Conservation (phyloP, 768 basidiomycete species). For the Gyrodon lividus region DNA sequence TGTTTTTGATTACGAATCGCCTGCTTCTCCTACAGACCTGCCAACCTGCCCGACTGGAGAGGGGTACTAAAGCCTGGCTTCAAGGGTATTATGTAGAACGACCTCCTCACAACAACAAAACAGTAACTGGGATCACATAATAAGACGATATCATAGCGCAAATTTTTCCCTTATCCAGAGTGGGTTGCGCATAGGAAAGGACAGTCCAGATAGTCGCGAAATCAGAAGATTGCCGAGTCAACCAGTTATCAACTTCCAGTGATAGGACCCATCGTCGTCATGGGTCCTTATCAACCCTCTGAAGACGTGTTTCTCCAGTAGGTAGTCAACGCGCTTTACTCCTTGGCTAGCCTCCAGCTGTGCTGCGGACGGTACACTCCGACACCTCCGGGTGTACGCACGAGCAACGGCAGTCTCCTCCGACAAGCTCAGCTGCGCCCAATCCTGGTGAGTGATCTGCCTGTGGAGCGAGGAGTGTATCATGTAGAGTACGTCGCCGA, state of each 20-base stretch:
- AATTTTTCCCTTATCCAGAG: not conserved
- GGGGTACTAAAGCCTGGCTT: no score
- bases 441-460: conserved; percentile 37
- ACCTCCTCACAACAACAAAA: no score
- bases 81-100: no score
- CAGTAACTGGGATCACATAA: not conserved
- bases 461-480: conserved; percentile 49
- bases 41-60: no score
- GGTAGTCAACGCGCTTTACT: conserved; percentile 41
- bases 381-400: conserved; percentile 37
- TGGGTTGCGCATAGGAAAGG: not conserved
- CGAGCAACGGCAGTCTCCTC: conserved; percentile 33
- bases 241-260: conserved; percentile 30
- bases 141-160: not conserved
- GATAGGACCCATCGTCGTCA: conserved; percentile 30
- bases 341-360: conserved; percentile 36
- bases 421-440: conserved; percentile 28
- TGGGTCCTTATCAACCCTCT: conserved; percentile 34
- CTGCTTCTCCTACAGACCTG: no score
- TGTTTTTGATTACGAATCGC: no score
- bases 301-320: conserved; percentile 35
- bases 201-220: not conserved
- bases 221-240: not conserved
- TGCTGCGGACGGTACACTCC: conserved; percentile 29
- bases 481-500: conserved; percentile 57